Base-by-base conservation (phyloP, 805 yeast species). In the Wickerhamiella hasegawae region DNA sequence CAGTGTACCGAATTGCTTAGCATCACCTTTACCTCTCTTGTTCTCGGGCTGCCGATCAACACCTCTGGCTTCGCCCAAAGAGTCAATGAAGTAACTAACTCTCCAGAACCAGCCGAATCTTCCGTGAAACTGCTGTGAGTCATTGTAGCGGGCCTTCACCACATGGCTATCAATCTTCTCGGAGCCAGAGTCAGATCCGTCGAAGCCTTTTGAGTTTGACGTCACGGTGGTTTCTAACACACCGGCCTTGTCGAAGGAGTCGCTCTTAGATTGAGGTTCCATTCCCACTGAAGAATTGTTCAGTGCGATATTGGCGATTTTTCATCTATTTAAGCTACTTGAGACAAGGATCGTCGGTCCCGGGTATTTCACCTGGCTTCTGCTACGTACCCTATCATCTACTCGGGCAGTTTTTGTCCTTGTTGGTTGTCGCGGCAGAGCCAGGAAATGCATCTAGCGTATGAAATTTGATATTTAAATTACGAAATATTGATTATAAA, bases 31-130 rank as follows among this genome's bases (percentile, higher is more conserved):
- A 18, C 39, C 40, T 39, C 85, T 57, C 33, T 77, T 80, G 41
- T 73, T 62, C 0, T 90, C 79, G 28, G 67, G 58, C 22, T 78
- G 71, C 40, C 94, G 62, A 42, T 79, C 84, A 32, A 83, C 76
- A 36, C 94, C 94, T 40, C 84, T 64, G 3, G 73, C 59, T 53
- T 83, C 95, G 40, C 85, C 69, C 41, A 65, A 47, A 0, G 66
- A 45, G 42, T 76, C 83, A 2, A 76, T 35, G 17, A 32, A 35
- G 18, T 40, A 35, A 3, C 50, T 42, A 2, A 35, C 29, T 10
- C 36, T 31, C 52, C 52, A 48, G 37, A 48, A 48, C 45, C 44
- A 45, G 14, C 35, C 40, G 26, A 43, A 35, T 6, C 40, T 34
- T 19, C 45, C 40, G 5, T 33, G 30, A 14, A 43, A 26, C 5